Evolutionary conservation across 2,329 filamentous ascomycete genomes (phyloP), one percentile per base, ranked within the genome.

Genomic region (Colletotrichum sp.): DNA sequence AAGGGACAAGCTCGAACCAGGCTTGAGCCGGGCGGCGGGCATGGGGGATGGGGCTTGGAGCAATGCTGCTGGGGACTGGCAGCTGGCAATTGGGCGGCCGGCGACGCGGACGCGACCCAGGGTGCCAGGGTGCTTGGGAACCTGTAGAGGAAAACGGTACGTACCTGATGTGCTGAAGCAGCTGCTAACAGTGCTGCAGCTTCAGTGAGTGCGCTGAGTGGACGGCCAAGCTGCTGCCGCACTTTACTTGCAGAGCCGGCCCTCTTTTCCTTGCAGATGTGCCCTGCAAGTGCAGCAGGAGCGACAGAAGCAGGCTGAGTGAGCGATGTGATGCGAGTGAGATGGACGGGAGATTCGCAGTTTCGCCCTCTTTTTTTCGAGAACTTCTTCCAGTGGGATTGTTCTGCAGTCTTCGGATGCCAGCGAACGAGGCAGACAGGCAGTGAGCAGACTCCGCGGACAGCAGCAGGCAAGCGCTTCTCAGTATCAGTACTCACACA

Each of bases 231-330:
- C 64, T 67, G 63, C 36, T 59, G 63, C 68, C 55, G 68, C 32
- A 69, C 71, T 73, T 74, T 74, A 74, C 71, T 70, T 59, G 71
- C 69, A 72, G 69, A 67, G 69, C 32, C 34, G 69, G 63, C 71
- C 71, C 67, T 73, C 72, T 77, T 77, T 77, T 71, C 68, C 75
- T 77, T 77, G 75, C 76, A 72, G 73, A 73, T 69, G 22, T 57
- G 74, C 67, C 75, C 75, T 77, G 75, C 75, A 77, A 59, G 65
- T 73, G 70, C 69, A 68, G 63, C 69, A 55, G n/a, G 39, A 61
- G 52, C 22, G 25, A 60, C 48, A 70, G 64, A 71, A 57, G 72
- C 63, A 70, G 72, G 65, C 64, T 70, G 75, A 60, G 67, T 48
- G 64, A 52, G 15, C 63, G 63, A 60, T 63, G 13, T 34, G 30